Evolutionary conservation across 2,329 filamentous ascomycete genomes (phyloP).

Genomic region (Trichoderma sp.): DNA sequence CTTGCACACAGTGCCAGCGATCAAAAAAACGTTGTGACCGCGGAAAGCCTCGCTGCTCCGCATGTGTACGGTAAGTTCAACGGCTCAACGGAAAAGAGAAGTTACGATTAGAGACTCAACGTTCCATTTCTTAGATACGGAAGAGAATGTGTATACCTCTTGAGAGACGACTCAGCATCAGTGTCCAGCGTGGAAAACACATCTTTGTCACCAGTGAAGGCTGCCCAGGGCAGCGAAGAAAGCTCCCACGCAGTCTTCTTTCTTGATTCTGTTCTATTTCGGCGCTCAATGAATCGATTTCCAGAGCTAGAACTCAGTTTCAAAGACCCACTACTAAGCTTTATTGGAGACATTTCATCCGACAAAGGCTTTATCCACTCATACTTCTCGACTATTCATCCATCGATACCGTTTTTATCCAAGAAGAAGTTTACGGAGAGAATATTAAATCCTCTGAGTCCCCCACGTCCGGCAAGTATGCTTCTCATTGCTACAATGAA

Average conservation of each 20-base stretch:
- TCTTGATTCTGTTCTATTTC: slow-evolving; percentile 11
- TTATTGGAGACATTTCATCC: background rate
- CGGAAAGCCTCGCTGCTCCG: slow-evolving; percentile 1
- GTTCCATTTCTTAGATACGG: background rate
- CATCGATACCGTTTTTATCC: slow-evolving; percentile 4
- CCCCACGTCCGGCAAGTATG: background rate
- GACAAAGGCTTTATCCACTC: background rate
- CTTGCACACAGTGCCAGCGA: slow-evolving; percentile 5
- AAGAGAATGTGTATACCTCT: background rate
- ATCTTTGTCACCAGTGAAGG: background rate
- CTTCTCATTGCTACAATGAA: slow-evolving; percentile 16
- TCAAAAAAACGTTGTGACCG: slow-evolving; percentile 9
- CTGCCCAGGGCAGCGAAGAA: background rate
- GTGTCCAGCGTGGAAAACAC: background rate
- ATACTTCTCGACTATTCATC: slow-evolving; percentile 1
- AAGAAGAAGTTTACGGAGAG: slow-evolving; percentile 6
- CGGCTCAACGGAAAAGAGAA: no score
- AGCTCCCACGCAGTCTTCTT: slow-evolving; percentile 3
- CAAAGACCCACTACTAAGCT: background rate
- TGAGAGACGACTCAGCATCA: background rate
- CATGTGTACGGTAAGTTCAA: background rate
- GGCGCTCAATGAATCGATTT: background rate
- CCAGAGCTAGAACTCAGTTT: slow-evolving; percentile 1
- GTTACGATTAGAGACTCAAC: background rate
- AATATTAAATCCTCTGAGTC: background rate